A percentile compares a stretch with the other conserved stretches of the same genome.
Conservation (phyloP, 768 basidiomycete genomes). For the Pleurotus platypus region DNA sequence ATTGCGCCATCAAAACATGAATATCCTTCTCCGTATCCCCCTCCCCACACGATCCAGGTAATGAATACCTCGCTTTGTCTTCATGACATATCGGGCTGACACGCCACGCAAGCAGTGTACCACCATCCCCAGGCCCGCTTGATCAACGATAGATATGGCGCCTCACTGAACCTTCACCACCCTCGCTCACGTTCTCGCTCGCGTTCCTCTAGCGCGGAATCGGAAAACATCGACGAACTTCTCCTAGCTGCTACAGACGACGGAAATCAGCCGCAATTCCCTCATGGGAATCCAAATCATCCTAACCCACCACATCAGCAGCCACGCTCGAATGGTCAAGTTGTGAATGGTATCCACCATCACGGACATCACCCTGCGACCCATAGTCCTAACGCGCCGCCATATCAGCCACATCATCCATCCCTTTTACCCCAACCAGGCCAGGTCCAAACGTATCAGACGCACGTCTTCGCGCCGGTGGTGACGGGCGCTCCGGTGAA, state of each 20-base stretch:
- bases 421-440: constrained; percentile 20
- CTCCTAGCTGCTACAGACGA: constrained; percentile 33
- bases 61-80: background rate
- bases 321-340: background rate
- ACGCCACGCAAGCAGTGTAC: background rate
- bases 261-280: constrained; percentile 10
- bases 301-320: background rate
- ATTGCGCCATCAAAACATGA: background rate
- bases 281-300: constrained; percentile 4
- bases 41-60: background rate
- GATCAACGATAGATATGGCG: background rate
- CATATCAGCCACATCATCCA: background rate
- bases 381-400: background rate
- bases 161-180: background rate
- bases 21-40: background rate
- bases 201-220: constrained; percentile 15
- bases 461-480: constrained; percentile 70
- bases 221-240: constrained; percentile 35
- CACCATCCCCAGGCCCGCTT: background rate
- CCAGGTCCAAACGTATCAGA: constrained; percentile 44
- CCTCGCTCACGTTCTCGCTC: constrained; percentile 17
- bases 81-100: background rate
- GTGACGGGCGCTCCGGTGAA: constrained; percentile 72
- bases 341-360: background rate
- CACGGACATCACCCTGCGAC: background rate